phyloP scores from a whole-genome alignment of 495 filamentous ascomycete species.

The Hypomontagnella monticulosa region DNA sequence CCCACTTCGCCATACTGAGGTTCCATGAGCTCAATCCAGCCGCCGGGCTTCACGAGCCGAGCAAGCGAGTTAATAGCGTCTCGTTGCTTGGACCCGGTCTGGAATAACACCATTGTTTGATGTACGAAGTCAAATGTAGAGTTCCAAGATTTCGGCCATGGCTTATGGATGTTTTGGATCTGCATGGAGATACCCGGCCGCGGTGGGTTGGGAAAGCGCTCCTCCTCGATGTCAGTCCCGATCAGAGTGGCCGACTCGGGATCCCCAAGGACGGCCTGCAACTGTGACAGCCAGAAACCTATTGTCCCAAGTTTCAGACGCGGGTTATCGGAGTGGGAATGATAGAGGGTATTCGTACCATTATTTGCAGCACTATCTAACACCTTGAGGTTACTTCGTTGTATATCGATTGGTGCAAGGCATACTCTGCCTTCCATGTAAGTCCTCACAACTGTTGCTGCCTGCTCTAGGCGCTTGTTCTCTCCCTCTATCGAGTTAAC shows the following conservation, averaged over 20 bases:
- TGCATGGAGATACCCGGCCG: slow-evolving; percentile 11
- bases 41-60: slow-evolving; percentile 30
- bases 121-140: slow-evolving; percentile 26
- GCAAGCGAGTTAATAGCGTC: slow-evolving; percentile 7
- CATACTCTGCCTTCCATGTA: slow-evolving; percentile 23
- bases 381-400: background rate
- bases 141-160: slow-evolving; percentile 26
- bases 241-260: slow-evolving; percentile 17
- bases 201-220: slow-evolving; percentile 22
- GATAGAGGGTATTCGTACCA: background rate
- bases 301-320: background rate
- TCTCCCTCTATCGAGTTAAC: slow-evolving; percentile 10
- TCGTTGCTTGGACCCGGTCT: slow-evolving; percentile 8
- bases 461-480: slow-evolving; percentile 20
- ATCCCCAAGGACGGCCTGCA: slow-evolving; percentile 17
- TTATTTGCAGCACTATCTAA: slow-evolving; percentile 22
- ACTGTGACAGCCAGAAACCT: slow-evolving; percentile 23
- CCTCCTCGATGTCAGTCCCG: slow-evolving; percentile 11
- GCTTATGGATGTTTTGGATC: slow-evolving; percentile 24
- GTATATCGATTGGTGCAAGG: slow-evolving; percentile 15
- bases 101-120: slow-evolving; percentile 24
- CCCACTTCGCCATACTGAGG: slow-evolving; percentile 1
- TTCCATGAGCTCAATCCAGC: slow-evolving; percentile 33
- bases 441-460: background rate
- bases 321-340: background rate